Base-by-base conservation (phyloP, 2,329 filamentous ascomycete genomes). In the Achaetomium macrosporum region DNA sequence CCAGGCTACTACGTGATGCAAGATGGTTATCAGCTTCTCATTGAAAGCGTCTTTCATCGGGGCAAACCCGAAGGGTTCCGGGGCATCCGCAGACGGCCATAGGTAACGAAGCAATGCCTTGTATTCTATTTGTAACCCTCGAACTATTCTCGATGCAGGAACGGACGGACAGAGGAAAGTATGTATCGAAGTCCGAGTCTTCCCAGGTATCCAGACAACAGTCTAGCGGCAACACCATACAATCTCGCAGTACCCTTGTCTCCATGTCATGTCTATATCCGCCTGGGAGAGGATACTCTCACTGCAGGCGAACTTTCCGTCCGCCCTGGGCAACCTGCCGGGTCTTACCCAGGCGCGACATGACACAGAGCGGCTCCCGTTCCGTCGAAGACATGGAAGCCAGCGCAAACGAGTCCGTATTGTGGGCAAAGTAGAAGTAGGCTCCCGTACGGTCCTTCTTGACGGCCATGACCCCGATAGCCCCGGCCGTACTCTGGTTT, bases 341-440 rank as follows among this genome's bases (percentile, higher is more conserved):
- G 61, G 76, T 68, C 42, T 75, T 68, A 3, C 69, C 66, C 42
- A 81, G 84, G 47, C 93, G 85, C 56, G 90, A 96, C 90, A 99
- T 96, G 53, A 92, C 87, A 60, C 87, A 93, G 33, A 82, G 73
- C 0, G 93, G 89, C 50, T 81, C 81, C 43, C 74, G 76, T 59
- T 97, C 91, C 25, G 82, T 79, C 1, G 85, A 87, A 36, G 86
- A 82, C 88, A 97, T 95, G 3, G 90, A 95, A 1, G 90, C 90
- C 49, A 99, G 72, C 6, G 91, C 90, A 73, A 87, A 85, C 1
- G 81, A 84, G 67, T 97, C 92, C 0, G 93, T 99, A 65, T 97
- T 99, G 75, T 99, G 93, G 1, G 87, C 91, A 72, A 95, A 99
- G 69, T 92, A 92, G 47, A 99, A 79, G 65, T 87, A 90, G 59